phyloP scores from a whole-genome alignment of 2,329 filamentous ascomycete genomes.

The Talaromyces pinophilus region DNA sequence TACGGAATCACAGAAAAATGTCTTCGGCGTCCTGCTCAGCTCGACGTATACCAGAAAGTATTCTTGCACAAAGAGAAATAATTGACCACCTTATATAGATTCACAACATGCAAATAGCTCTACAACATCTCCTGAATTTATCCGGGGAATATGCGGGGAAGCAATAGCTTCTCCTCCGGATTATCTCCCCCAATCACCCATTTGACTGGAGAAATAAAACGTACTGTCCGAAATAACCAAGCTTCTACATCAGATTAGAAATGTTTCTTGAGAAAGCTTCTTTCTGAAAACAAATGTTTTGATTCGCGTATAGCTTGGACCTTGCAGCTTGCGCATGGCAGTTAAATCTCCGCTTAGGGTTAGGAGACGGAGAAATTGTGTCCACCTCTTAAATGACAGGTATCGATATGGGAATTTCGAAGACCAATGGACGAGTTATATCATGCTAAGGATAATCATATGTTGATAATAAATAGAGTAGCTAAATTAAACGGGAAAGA shows the following conservation, averaged over 20 bases:
- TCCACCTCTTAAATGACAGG: slow-evolving; percentile 30
- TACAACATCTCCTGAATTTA: not conserved
- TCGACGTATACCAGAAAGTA: no score
- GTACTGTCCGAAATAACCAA: not conserved
- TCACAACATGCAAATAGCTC: not conserved
- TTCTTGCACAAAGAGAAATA: no score
- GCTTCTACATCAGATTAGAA: not conserved
- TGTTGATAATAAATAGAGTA: not conserved
- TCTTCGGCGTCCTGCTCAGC: no score
- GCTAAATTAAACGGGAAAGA: no score
- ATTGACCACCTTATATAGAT: not conserved
- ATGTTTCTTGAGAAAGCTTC: not conserved
- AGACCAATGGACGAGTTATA: not conserved
- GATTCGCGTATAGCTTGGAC: slow-evolving; percentile 1
- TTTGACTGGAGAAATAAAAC: not conserved
- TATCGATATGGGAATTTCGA: not conserved
- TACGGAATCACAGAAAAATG: not conserved
- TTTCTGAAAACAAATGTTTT: not conserved
- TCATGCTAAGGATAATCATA: not conserved
- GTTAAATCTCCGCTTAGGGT: slow-evolving; percentile 8
- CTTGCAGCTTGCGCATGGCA: not conserved
- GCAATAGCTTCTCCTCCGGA: not conserved
- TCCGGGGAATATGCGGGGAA: slow-evolving; percentile 16
- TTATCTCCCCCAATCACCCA: not conserved
- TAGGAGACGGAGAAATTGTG: slow-evolving; percentile 29